These are phyloP conservation scores for Musa balbisiana DNA, from an alignment of 202 grass and related monocot genomes.

Conservation along the genomic window DNA sequence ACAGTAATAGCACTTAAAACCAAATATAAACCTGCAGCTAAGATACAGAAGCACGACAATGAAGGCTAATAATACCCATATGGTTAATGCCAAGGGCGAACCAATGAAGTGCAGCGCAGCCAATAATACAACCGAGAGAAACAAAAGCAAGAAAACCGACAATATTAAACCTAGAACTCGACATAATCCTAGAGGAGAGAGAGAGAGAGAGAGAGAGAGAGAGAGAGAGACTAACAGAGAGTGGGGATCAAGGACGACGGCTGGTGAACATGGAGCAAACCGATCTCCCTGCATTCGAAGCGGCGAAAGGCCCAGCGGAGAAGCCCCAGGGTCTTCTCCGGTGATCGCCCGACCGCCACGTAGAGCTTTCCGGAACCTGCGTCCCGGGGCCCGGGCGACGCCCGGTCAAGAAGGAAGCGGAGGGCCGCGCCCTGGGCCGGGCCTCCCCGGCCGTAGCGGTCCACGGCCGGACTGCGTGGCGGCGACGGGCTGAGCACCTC, in stretches of 20 bases:
- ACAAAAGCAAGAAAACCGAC: not conserved
- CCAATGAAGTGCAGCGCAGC: not conserved
- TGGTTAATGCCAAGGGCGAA: not conserved
- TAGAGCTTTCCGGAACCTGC: conserved; percentile 26
- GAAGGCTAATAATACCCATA: not conserved
- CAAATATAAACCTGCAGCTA: not conserved
- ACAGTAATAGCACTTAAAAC: not conserved
- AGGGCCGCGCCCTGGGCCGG: conserved; percentile 16
- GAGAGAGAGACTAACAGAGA: conserved; percentile 37
- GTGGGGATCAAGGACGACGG: conserved; percentile 82
- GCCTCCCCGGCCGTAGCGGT: conserved; percentile 12
- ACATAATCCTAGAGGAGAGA: not conserved
- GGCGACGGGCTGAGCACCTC: conserved; percentile 63
- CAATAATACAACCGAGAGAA: not conserved
- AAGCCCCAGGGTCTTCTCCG: conserved; percentile 72
- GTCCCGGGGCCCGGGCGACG: not conserved
- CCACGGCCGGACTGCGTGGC: conserved; percentile 42
- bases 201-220: not conserved
- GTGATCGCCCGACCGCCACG: conserved; percentile 72
- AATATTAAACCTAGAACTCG: not conserved
- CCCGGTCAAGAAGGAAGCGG: not conserved
- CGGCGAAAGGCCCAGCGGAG: conserved; percentile 74
- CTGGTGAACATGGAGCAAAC: conserved; percentile 70
- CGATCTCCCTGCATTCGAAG: conserved; percentile 45
- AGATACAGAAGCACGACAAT: not conserved